Percentiles rank a stretch among this genome's conserved stretches.
phyloP scores from a whole-genome alignment of 1,139 yeast genomes.

The Taphrina deformans region DNA sequence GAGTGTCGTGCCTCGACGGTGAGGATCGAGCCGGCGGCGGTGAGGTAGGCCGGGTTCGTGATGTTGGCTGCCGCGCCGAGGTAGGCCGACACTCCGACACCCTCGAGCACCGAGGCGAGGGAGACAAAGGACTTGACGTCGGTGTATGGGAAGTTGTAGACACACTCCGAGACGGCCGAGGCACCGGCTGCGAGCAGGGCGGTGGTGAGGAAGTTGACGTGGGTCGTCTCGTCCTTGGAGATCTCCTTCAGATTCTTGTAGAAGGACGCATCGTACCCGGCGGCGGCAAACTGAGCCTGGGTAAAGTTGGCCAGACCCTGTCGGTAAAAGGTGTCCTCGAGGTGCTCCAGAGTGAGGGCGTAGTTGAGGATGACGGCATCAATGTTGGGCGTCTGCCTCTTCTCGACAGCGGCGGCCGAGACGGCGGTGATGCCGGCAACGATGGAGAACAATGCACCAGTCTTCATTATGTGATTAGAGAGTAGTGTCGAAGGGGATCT shows the following conservation, averaged over 20 bases:
- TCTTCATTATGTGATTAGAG: slow-evolving; percentile 8
- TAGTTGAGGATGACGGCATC: slow-evolving; percentile 39
- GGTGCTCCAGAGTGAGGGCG: slow-evolving; percentile 40
- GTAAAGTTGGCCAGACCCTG: slow-evolving; percentile 35
- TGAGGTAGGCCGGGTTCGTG: slow-evolving; percentile 25
- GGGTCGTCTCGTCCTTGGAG: slow-evolving; percentile 34
- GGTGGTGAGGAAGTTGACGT: slow-evolving; percentile 30
- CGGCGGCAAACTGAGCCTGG: slow-evolving; percentile 37
- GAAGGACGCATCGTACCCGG: slow-evolving; percentile 37
- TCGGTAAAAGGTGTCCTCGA: slow-evolving; percentile 38
- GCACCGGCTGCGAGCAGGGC: slow-evolving; percentile 27
- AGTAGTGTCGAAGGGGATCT: background rate
- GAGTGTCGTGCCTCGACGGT: slow-evolving; percentile 39
- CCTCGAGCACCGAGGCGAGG: slow-evolving; percentile 37
- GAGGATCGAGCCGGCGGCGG: slow-evolving; percentile 39
- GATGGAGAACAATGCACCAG: slow-evolving; percentile 11
- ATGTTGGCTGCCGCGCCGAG: slow-evolving; percentile 36
- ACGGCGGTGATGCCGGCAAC: slow-evolving; percentile 16
- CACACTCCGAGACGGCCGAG: slow-evolving; percentile 37
- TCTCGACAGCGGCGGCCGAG: slow-evolving; percentile 27
- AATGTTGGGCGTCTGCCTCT: slow-evolving; percentile 32
- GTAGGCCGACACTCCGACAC: slow-evolving; percentile 39
- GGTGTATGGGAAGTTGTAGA: slow-evolving; percentile 36
- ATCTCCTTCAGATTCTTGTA: slow-evolving; percentile 38
- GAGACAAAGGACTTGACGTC: slow-evolving; percentile 37